A percentile compares a stretch with the other conserved stretches of the same genome.
These are phyloP conservation scores for Begonia peltatifolia DNA, from an alignment of 306 rosid genomes.

Conservation along the genomic window DNA sequence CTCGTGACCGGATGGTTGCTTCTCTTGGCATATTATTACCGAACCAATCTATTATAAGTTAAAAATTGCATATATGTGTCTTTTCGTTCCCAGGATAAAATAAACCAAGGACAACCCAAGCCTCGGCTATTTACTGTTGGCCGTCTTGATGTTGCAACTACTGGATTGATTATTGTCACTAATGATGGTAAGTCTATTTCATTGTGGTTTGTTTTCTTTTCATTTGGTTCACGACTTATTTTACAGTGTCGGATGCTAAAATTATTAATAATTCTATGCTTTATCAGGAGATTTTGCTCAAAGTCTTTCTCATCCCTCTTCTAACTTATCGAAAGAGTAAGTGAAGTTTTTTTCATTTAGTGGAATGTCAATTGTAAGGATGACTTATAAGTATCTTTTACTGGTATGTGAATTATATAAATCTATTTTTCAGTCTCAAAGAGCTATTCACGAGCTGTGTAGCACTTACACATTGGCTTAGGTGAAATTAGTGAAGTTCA, in stretches of 20 bases:
- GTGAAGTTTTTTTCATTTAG: constrained; percentile 11
- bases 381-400: too few species aligned
- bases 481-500: too few species aligned
- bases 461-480: neutral
- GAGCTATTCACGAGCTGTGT: neutral
- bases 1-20: too few species aligned
- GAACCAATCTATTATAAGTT: too few species aligned
- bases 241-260: neutral
- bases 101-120: constrained; percentile 41
- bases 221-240: too few species aligned
- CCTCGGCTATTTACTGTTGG: constrained; percentile 88
- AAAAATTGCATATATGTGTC: too few species aligned
- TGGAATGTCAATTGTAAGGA: too few species aligned
- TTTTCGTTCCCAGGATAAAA: constrained; percentile 45
- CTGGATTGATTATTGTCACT: constrained; percentile 85
- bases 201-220: constrained; percentile 3
- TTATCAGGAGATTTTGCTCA: constrained; percentile 69
- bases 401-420: too few species aligned
- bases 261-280: constrained; percentile 5
- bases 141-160: constrained; percentile 96
- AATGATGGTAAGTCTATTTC: constrained; percentile 56
- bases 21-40: too few species aligned
- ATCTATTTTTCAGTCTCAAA: neutral
- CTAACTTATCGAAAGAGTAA: constrained; percentile 79
- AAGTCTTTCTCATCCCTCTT: constrained; percentile 76